Evolutionary conservation across 1,284 basidiomycete genomes (phyloP), one percentile per base, ranked within the genome.

Genomic region (Trichosporon sp.): DNA sequence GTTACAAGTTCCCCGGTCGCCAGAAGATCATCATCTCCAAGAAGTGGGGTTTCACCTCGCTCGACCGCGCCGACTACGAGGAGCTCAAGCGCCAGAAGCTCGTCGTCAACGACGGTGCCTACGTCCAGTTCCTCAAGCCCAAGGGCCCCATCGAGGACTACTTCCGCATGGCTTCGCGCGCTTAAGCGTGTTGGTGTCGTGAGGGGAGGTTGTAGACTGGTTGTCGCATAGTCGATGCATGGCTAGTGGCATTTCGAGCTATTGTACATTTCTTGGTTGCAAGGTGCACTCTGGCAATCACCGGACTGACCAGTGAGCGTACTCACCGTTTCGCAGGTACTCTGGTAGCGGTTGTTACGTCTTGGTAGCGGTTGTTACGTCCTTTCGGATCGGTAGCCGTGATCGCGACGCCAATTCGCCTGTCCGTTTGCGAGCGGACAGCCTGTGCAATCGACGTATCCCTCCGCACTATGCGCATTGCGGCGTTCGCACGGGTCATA

Each of bases 1-100:
- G 96, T 75, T 98, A 98, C 91, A 99, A 98, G 91, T 98, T 98
- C 92, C 96, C 96, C 69, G 96, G 96, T 78, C 91, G 96, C 84
- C 96, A 98, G 88, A 98, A 98, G 91, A 97, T 98, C 86, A 98
- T 98, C 79, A 89, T 98, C 79, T 94, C 92, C 76, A 93, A 94
- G 90, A 96, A 95, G 89, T 95, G 93, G 93, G 96, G 96, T 77
- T 98, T 99, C 89, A 98, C 96, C 74, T 92, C 92, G 82, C 94
- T 98, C 77, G 90, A 91, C 85, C 91, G 94, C 84, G 91, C 91
- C 82, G 93, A 96, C 74, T 98, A 97, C 87, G 81, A 89, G 81
- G 90, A 90, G 86, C 88, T 96, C 78, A 96, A 96, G 88, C 90
- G 90, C 82, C 91, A 94, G 69, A 94, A 94, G 88, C 88, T 88